Percentiles rank a stretch among this genome's conserved stretches.
Conservation (phyloP, 2,329 filamentous ascomycete genomes). For the Didymella keratinophila region DNA sequence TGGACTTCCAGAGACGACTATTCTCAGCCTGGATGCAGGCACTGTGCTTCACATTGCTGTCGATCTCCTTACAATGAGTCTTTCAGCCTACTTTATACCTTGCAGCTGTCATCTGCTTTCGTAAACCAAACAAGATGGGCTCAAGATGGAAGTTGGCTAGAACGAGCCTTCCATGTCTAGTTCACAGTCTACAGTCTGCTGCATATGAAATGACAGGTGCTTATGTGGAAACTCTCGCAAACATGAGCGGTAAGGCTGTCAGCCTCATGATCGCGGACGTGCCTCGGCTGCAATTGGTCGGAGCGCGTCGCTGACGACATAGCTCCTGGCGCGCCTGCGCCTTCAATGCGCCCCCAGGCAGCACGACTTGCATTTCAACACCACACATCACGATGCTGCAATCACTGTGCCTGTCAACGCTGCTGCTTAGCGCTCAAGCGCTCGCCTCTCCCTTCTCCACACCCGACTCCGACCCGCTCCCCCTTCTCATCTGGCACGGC, state of each 20-base stretch:
- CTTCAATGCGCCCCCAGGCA: conserved; percentile 20
- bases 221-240: background rate
- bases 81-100: background rate
- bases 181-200: background rate
- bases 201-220: background rate
- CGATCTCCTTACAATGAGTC: background rate
- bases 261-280: background rate
- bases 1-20: background rate
- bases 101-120: background rate
- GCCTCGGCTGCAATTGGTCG: conserved; percentile 12
- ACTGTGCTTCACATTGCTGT: background rate
- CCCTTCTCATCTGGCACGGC: conserved; percentile 94
- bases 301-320: conserved; percentile 31
- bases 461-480: conserved; percentile 61
- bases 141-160: background rate
- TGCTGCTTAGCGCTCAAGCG: conserved; percentile 17
- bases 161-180: background rate
- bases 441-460: conserved; percentile 22
- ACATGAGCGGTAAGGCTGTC: background rate
- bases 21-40: too few relatives aligned
- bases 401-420: conserved; percentile 32
- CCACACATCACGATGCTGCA: conserved; percentile 30
- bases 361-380: conserved; percentile 14
- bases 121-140: background rate
- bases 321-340: conserved; percentile 18